These are phyloP conservation scores for Corynespora cassiicola DNA, from an alignment of 2,329 filamentous ascomycete genomes.

Conservation along the genomic window DNA sequence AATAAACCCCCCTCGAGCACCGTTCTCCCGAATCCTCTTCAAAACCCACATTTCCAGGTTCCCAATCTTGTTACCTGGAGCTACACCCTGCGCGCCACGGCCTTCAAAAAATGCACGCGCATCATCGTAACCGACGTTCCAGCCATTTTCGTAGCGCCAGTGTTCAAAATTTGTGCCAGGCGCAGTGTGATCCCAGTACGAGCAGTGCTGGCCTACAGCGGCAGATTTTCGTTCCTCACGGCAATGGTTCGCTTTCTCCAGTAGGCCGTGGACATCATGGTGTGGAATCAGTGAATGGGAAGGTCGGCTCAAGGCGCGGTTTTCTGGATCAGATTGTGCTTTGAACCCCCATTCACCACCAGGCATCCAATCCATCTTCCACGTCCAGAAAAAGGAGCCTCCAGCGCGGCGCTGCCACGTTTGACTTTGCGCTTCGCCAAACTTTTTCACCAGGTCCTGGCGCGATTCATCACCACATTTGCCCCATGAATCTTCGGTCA, in stretches of 20 bases:
- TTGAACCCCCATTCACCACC: slow-evolving; percentile 68
- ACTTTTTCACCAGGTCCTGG: slow-evolving; percentile 50
- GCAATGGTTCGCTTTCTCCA: slow-evolving; percentile 49
- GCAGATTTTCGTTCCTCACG: slow-evolving; percentile 41
- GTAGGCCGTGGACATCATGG: slow-evolving; percentile 43
- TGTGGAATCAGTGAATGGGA: slow-evolving; percentile 26
- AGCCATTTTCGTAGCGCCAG: slow-evolving; percentile 62
- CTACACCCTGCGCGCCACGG: slow-evolving; percentile 41
- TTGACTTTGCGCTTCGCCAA: slow-evolving; percentile 57
- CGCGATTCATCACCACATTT: slow-evolving; percentile 43
- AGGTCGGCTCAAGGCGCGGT: slow-evolving; percentile 44
- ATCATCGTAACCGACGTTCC: slow-evolving; percentile 63
- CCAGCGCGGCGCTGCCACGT: slow-evolving; percentile 58
- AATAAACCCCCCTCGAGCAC: slow-evolving; percentile 54
- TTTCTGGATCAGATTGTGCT: slow-evolving; percentile 52
- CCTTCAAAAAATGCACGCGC: slow-evolving; percentile 58
- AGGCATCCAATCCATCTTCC: slow-evolving; percentile 68
- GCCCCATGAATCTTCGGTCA: slow-evolving; percentile 58
- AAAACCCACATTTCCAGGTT: slow-evolving; percentile 64
- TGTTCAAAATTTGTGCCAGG: slow-evolving; percentile 59
- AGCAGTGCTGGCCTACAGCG: slow-evolving; percentile 52
- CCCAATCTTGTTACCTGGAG: slow-evolving; percentile 61
- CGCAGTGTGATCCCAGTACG: slow-evolving; percentile 57
- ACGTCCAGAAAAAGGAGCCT: slow-evolving; percentile 67
- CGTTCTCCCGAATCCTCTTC: slow-evolving; percentile 61